Evolutionary conservation across 2,329 filamentous ascomycete species (phyloP).

Genomic region (Chrysoporthe deuterocubensis): DNA sequence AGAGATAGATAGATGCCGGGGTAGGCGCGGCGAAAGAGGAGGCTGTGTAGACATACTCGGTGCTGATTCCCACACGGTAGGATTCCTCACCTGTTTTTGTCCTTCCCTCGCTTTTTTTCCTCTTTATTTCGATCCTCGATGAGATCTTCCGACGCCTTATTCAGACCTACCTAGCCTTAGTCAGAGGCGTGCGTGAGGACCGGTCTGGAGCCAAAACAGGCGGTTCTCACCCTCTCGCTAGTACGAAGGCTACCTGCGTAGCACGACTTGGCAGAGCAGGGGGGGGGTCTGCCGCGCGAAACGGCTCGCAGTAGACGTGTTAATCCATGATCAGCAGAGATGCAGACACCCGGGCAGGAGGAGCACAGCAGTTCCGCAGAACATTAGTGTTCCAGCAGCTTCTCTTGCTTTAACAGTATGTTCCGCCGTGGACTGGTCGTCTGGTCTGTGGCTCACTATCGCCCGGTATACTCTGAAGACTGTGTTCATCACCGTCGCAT

Average conservation of each 20-base stretch:
- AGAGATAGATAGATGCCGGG: too few relatives aligned
- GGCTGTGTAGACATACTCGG: too few relatives aligned
- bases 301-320: neutral
- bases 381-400: neutral
- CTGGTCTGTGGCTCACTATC: neutral
- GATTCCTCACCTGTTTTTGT: neutral
- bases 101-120: neutral
- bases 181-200: too few relatives aligned
- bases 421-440: neutral
- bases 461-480: neutral
- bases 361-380: neutral
- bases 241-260: neutral
- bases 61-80: neutral
- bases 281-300: constrained; percentile 9
- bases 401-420: neutral
- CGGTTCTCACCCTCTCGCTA: neutral
- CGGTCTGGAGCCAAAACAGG: too few relatives aligned
- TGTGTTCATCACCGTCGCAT: neutral
- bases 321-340: neutral
- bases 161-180: too few relatives aligned
- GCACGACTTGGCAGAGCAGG: neutral
- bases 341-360: neutral
- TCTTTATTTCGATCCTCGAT: neutral
- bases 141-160: too few relatives aligned
- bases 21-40: too few relatives aligned